Conservation (phyloP, 768 basidiomycete genomes). For the Exsudoporus frostii region DNA sequence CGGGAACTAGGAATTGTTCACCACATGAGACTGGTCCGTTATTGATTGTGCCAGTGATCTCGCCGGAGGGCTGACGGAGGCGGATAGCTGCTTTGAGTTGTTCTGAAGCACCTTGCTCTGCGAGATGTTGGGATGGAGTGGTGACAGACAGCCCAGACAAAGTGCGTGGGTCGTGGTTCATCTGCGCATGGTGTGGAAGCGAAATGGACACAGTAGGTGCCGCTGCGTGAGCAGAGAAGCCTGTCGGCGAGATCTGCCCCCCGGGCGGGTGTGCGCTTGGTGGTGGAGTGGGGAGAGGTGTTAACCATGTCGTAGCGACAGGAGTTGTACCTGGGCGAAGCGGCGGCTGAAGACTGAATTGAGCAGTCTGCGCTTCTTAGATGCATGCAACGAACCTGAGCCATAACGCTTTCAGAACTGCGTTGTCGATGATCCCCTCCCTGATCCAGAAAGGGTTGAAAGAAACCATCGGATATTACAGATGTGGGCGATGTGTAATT, state of each 20-base stretch:
- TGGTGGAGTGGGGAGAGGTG: conserved; percentile 23
- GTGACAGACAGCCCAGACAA: conserved; percentile 1
- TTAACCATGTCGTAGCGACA: conserved; percentile 14
- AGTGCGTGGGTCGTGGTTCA: neutral
- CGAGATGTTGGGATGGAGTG: neutral
- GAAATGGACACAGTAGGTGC: conserved; percentile 8
- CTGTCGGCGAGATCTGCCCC: conserved; percentile 6
- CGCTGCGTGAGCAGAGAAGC: conserved; percentile 11
- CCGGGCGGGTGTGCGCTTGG: conserved; percentile 5
- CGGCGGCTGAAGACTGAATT: conserved; percentile 8
- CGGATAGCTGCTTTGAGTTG: neutral
- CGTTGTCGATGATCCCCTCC: conserved; percentile 5
- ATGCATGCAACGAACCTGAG: conserved; percentile 18
- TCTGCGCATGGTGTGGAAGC: conserved; percentile 2
- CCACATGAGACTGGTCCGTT: neutral
- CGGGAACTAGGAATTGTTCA: neutral
- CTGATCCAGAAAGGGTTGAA: conserved; percentile 6
- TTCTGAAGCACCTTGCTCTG: conserved; percentile 1
- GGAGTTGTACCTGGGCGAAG: conserved; percentile 8
- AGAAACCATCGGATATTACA: neutral
- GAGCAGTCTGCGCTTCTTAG: neutral
- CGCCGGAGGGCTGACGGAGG: neutral
- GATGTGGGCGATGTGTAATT: conserved; percentile 7
- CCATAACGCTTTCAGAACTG: conserved; percentile 15
- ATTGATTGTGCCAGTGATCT: neutral